A percentile compares a stretch with the other conserved stretches of the same genome.
These are phyloP conservation scores for Chaetomium cochliodes DNA, from an alignment of 495 filamentous ascomycete species.

Conservation along the genomic window DNA sequence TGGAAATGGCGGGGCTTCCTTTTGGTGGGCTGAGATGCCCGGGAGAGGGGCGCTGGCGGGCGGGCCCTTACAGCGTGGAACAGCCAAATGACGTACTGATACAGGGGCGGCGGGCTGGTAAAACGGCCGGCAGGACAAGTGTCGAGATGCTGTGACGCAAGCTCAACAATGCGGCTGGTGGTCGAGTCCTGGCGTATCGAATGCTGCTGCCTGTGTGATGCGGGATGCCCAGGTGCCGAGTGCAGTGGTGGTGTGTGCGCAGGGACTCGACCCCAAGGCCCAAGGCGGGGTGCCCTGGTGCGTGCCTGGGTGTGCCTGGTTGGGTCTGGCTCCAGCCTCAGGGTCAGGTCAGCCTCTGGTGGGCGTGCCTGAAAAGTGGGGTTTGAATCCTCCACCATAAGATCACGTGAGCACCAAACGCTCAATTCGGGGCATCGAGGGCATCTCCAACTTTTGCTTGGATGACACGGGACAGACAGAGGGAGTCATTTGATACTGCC, in stretches of 20 bases:
- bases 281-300: slow-evolving; percentile 4
- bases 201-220: slow-evolving; percentile 24
- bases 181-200: slow-evolving; percentile 12
- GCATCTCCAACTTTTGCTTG: background rate
- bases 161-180: background rate
- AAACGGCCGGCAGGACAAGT: too few relatives aligned
- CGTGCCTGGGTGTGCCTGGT: background rate
- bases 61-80: background rate
- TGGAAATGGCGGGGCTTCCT: slow-evolving; percentile 7
- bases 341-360: background rate
- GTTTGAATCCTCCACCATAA: background rate
- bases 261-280: background rate
- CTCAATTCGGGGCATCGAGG: background rate
- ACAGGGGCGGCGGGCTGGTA: background rate
- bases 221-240: background rate
- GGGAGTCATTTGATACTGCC: background rate
- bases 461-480: too few relatives aligned
- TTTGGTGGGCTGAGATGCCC: background rate
- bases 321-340: background rate
- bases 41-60: background rate
- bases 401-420: background rate
- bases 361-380: slow-evolving; percentile 7
- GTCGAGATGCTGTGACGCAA: slow-evolving; percentile 1
- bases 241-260: slow-evolving; percentile 15
- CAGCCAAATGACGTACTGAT: background rate